Percentiles rank a stretch among this genome's conserved stretches.
These are phyloP conservation scores for Saussurea involucrata DNA, from an alignment of 129 eudicot species.

Conservation along the genomic window DNA sequence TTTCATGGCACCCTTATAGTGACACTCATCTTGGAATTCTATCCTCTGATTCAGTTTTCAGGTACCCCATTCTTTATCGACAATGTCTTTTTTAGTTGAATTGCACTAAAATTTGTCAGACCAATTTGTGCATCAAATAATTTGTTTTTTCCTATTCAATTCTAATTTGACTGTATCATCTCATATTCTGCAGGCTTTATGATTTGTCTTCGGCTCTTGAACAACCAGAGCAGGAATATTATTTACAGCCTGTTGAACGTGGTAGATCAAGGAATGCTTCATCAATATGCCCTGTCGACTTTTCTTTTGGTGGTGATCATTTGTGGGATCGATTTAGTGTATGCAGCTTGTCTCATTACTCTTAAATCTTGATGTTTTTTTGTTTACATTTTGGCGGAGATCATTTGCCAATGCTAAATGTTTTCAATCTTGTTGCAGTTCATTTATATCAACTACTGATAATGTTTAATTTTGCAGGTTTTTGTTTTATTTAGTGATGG, in stretches of 20 bases:
- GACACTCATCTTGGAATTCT: slow-evolving; percentile 82
- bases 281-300: slow-evolving; percentile 84
- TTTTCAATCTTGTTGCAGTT: not conserved
- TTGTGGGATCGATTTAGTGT: slow-evolving; percentile 97
- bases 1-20: slow-evolving; percentile 91
- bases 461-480: slow-evolving; percentile 50
- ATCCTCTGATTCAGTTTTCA: slow-evolving; percentile 94
- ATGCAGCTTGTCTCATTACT: slow-evolving; percentile 24
- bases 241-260: slow-evolving; percentile 77
- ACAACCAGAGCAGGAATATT: slow-evolving; percentile 91
- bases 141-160: not conserved
- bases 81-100: not conserved
- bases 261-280: slow-evolving; percentile 74
- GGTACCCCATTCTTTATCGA: slow-evolving; percentile 36
- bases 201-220: slow-evolving; percentile 63
- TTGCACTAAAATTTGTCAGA: not conserved
- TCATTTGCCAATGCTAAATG: not conserved
- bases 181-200: slow-evolving; percentile 59
- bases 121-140: not conserved
- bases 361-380: not conserved
- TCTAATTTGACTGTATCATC: not conserved
- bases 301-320: slow-evolving; percentile 92
- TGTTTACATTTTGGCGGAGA: not conserved
- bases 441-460: not conserved
- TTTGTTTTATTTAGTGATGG: slow-evolving; percentile 90